Evolutionary conservation across 225 moss, liverwort and hornwort species (phyloP).

Genomic region (Polytrichum commune): DNA sequence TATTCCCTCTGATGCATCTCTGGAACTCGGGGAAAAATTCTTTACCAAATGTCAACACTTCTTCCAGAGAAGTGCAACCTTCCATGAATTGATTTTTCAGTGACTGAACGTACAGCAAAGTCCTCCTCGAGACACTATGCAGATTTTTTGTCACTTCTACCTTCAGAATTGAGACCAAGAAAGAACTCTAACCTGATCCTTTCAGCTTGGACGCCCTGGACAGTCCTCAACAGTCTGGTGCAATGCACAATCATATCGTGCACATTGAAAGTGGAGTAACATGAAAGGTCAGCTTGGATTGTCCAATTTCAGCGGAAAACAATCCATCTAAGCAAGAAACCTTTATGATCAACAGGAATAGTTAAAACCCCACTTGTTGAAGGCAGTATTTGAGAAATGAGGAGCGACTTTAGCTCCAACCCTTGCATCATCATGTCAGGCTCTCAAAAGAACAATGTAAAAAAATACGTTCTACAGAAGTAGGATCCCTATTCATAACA

Average conservation of each 20-base stretch:
- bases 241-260: conserved; percentile 23
- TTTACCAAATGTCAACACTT: too few relatives aligned
- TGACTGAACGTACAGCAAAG: too few relatives aligned
- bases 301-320: conserved; percentile 5
- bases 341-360: not conserved
- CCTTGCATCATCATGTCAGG: conserved; percentile 30
- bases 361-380: not conserved
- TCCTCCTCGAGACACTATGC: too few relatives aligned
- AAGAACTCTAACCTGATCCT: too few relatives aligned
- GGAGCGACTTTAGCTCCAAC: conserved; percentile 27
- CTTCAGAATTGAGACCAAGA: too few relatives aligned
- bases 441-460: conserved; percentile 31
- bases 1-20: too few relatives aligned
- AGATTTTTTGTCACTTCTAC: too few relatives aligned
- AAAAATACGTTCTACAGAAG: conserved; percentile 49
- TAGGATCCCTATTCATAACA: conserved; percentile 32
- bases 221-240: too few relatives aligned
- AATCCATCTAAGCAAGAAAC: conserved; percentile 12
- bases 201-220: too few relatives aligned
- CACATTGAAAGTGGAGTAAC: conserved; percentile 49
- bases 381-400: conserved; percentile 15
- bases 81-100: too few relatives aligned
- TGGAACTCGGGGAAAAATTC: too few relatives aligned
- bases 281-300: conserved; percentile 10
- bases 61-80: too few relatives aligned